A percentile compares a stretch with the other conserved stretches of the same genome.
Evolutionary conservation across 2,329 filamentous ascomycete species (phyloP).

Genomic region (Ophiocordyceps camponoti-floridani): DNA sequence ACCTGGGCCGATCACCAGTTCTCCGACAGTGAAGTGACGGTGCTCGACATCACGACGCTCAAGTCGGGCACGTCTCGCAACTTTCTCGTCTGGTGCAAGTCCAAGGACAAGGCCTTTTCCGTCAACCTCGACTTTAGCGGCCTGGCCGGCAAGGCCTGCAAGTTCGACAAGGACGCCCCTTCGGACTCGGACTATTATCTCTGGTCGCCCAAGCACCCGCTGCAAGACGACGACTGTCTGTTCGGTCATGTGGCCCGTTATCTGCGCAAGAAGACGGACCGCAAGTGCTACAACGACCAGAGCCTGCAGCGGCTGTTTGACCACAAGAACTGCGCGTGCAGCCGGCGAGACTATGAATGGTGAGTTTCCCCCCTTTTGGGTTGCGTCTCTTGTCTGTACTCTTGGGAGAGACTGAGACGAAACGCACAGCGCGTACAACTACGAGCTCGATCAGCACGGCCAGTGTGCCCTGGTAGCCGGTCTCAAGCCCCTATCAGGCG

Average conservation of each 20-base stretch:
- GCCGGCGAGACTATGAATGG: slow-evolving; percentile 82
- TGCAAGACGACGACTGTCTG: slow-evolving; percentile 61
- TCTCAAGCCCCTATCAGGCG: slow-evolving; percentile 36
- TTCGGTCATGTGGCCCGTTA: slow-evolving; percentile 87
- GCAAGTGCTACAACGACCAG: slow-evolving; percentile 66
- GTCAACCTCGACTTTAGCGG: slow-evolving; percentile 82
- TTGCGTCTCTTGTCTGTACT: background rate
- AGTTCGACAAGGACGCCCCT: slow-evolving; percentile 36
- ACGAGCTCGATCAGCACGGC: slow-evolving; percentile 58
- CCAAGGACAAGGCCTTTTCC: slow-evolving; percentile 40
- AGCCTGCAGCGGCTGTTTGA: slow-evolving; percentile 53
- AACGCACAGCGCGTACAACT: slow-evolving; percentile 69
- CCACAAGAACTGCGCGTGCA: slow-evolving; percentile 68
- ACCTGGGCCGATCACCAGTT: slow-evolving; percentile 68
- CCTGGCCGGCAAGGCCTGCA: slow-evolving; percentile 55
- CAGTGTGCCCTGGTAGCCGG: slow-evolving; percentile 64
- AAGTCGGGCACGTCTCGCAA: slow-evolving; percentile 79
- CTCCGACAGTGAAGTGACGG: slow-evolving; percentile 47
- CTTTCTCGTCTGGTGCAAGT: slow-evolving; percentile 74
- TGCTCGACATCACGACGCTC: slow-evolving; percentile 72
- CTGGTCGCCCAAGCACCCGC: slow-evolving; percentile 76
- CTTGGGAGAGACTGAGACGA: background rate
- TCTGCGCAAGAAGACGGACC: slow-evolving; percentile 69
- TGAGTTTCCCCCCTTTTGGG: slow-evolving; percentile 23
- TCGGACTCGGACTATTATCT: slow-evolving; percentile 56